Conservation (phyloP, 2,329 filamentous ascomycete genomes). For the Diaporthe batatas region DNA sequence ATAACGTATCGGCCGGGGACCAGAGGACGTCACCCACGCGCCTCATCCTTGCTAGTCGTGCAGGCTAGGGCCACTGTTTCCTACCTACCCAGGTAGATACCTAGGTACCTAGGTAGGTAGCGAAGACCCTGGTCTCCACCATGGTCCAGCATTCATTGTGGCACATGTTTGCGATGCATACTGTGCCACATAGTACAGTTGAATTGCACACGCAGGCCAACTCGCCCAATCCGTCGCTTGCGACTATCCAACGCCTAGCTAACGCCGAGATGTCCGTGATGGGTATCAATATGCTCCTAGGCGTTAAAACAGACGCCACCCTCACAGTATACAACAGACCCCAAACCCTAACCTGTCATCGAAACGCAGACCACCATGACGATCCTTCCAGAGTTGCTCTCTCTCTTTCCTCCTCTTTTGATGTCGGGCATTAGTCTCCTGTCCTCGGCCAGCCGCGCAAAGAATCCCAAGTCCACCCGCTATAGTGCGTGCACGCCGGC, state of each 20-base stretch:
- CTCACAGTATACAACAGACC: background rate
- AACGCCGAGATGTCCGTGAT: constrained; percentile 23
- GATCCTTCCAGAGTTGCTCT: background rate
- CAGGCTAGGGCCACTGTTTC: constrained; percentile 4
- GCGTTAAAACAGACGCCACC: background rate
- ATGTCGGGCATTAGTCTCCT: background rate
- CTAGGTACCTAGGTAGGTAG: too few species aligned
- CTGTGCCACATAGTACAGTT: too few species aligned
- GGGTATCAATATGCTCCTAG: constrained; percentile 18
- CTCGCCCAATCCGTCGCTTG: background rate
- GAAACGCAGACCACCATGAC: background rate
- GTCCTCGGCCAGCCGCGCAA: background rate
- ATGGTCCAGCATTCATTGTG: too few species aligned
- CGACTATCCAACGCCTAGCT: constrained; percentile 7
- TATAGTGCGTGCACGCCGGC: background rate
- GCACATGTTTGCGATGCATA: too few species aligned
- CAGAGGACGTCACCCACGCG: constrained; percentile 39
- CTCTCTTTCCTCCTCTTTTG: background rate
- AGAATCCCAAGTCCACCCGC: background rate
- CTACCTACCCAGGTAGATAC: too few species aligned
- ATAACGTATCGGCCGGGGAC: constrained; percentile 37
- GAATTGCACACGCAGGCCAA: background rate
- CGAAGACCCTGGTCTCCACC: too few species aligned
- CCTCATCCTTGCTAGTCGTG: constrained; percentile 34
- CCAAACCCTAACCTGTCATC: background rate